Conservation (phyloP, 371 early-diverging fungal species). For the Umbelopsis sp. region DNA sequence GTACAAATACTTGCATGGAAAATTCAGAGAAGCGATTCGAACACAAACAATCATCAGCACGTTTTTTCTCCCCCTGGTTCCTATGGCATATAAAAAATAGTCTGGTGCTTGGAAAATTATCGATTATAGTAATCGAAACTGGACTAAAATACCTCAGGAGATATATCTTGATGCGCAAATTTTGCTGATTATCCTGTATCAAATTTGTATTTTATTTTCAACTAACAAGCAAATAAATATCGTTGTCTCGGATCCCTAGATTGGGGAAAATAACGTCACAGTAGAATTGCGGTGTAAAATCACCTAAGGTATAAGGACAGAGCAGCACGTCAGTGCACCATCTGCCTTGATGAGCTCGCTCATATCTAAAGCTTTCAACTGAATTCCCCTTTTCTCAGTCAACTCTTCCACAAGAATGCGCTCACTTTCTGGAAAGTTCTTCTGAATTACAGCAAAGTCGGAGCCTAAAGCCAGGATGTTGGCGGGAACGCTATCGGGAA, state of each 20-base stretch:
- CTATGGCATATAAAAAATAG: neutral
- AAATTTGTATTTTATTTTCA: conserved; percentile 8
- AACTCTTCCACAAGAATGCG: conserved; percentile 25
- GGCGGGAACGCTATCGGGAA: conserved; percentile 39
- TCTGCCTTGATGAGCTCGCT: conserved; percentile 43
- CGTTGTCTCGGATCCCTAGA: neutral
- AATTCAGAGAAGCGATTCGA: neutral
- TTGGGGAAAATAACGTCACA: too few relatives aligned
- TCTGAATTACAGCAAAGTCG: conserved; percentile 32
- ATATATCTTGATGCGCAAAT: neutral
- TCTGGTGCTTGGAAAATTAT: conserved; percentile 11
- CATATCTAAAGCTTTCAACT: conserved; percentile 33
- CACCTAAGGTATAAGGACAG: conserved; percentile 23
- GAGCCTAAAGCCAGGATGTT: conserved; percentile 36
- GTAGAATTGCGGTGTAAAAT: neutral
- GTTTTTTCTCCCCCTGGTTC: neutral
- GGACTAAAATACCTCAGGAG: neutral
- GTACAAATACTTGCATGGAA: neutral
- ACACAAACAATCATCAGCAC: neutral
- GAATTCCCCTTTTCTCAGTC: conserved; percentile 18
- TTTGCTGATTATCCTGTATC: neutral
- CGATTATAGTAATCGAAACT: neutral
- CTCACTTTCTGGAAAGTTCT: conserved; percentile 29
- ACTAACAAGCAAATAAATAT: conserved; percentile 4
- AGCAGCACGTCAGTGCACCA: conserved; percentile 41